Base-by-base conservation (phyloP, 106 monocot genomes). In the Acorus calamus region DNA sequence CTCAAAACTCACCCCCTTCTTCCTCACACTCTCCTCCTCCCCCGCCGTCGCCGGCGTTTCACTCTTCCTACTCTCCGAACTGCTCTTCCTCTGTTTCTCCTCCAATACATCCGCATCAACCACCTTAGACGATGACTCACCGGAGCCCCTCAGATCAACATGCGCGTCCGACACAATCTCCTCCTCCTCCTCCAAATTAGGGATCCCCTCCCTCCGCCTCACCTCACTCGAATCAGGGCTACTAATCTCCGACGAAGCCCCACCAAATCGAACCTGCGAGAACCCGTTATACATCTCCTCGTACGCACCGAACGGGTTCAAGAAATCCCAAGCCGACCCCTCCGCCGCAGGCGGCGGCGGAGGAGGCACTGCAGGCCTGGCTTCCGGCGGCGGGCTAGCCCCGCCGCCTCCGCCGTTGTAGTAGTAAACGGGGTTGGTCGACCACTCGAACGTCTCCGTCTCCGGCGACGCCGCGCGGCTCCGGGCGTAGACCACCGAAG, bases 131-230 rank as follows among this genome's bases (percentile, higher is more conserved):
- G 61, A 28, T 1, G 28, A 28, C 28, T 28, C 28, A 28, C 28
- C 28, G 28, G 28, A 28, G 1, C 28, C 28, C 28, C 28, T 1
- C 0, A 28, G 1, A 28, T 28, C 28, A 28, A 28, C 1, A 28
- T 28, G 28, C 28, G 28, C 28, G 1, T 28, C 28, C 28, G 28
- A 28, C 28, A 28, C 28, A 28, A 28, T 28, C 28, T 81, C 76
- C 11, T 61, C 72, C 52, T 87, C 94, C 8, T 84, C 87, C 49
- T 96, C 96, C 49, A 96, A 79, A 55, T 90, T 87, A 12, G 96
- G 96, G 56, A 96, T 96, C 57, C 96, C 96, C 79, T 96, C 96
- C 62, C 67, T 55, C 70, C 70, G 76, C 66, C 96, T 77, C 14
- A 96, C 70, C 52, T 83, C 87, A 42, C 62, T 79, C 41, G 81